phyloP scores from a whole-genome alignment of 805 yeast genomes.

The Candida fluviatilis region DNA sequence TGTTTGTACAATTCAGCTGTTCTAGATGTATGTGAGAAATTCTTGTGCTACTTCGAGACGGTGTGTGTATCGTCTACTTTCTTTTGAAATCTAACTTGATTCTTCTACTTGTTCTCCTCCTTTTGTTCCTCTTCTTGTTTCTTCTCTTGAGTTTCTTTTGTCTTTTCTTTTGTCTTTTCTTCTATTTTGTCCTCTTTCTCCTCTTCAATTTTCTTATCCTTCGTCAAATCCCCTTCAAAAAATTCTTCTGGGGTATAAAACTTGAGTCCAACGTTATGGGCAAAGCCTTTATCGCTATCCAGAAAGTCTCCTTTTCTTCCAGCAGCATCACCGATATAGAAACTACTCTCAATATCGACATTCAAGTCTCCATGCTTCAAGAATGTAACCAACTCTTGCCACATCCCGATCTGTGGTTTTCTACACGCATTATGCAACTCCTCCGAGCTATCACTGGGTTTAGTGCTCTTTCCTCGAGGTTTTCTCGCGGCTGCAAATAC shows the following conservation, averaged over 20 bases:
- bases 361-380: constrained; percentile 17
- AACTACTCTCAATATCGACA: constrained; percentile 43
- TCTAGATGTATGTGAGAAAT: too few relatives aligned
- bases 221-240: constrained; percentile 23
- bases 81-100: neutral
- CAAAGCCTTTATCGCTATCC: constrained; percentile 73
- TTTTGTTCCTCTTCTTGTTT: neutral
- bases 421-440: constrained; percentile 43
- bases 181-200: neutral
- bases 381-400: constrained; percentile 47
- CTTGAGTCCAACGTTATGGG: constrained; percentile 46
- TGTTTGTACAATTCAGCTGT: too few relatives aligned
- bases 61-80: too few relatives aligned
- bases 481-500: constrained; percentile 64
- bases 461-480: constrained; percentile 25
- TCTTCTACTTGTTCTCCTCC: neutral
- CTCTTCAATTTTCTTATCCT: neutral
- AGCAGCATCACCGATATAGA: constrained; percentile 96
- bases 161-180: neutral
- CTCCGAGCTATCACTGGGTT: constrained; percentile 18
- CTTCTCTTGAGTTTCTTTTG: neutral
- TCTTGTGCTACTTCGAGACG: too few relatives aligned
- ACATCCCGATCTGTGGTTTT: constrained; percentile 82
- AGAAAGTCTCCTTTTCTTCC: constrained; percentile 78
- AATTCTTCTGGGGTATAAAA: constrained; percentile 74